Evolutionary conservation across 1,284 basidiomycete species (phyloP).

Genomic region (Rhodotorula mucilaginosa): DNA sequence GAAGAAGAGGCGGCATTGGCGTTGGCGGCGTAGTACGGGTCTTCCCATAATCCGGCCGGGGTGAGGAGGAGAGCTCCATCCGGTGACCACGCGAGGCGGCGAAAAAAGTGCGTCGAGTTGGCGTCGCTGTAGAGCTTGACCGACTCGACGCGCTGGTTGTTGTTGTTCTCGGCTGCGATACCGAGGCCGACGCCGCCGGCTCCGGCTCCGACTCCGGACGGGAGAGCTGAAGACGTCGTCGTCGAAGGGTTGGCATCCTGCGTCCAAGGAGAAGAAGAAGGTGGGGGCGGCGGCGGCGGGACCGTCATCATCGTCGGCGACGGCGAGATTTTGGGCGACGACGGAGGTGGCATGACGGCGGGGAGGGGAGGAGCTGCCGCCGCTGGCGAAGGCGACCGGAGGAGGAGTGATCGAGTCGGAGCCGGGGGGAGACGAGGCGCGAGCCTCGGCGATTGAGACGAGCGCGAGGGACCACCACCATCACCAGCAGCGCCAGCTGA

Average conservation of each 20-base stretch:
- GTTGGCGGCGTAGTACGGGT: constrained; percentile 58
- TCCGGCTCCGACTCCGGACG: neutral
- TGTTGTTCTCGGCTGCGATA: neutral
- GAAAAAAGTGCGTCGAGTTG: constrained; percentile 92
- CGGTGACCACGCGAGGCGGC: constrained; percentile 87
- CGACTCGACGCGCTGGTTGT: constrained; percentile 6
- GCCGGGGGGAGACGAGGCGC: neutral
- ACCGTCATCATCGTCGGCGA: neutral
- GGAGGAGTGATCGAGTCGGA: neutral
- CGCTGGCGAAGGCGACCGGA: constrained; percentile 31
- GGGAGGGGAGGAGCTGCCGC: constrained; percentile 19
- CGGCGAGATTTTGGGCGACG: constrained; percentile 10
- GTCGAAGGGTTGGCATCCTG: neutral
- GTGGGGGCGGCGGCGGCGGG: neutral
- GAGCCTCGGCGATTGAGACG: neutral
- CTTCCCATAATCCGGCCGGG: constrained; percentile 93
- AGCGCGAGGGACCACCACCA: neutral
- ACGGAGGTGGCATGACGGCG: constrained; percentile 29
- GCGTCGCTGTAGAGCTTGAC: constrained; percentile 85
- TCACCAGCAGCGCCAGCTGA: too few relatives aligned
- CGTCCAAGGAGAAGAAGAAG: neutral
- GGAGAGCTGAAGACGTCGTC: neutral
- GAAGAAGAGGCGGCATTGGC: neutral
- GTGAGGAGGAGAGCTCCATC: constrained; percentile 91
- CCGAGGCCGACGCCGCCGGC: neutral